A percentile compares a stretch with the other conserved stretches of the same genome.
Conservation (phyloP, 2,329 filamentous ascomycete genomes). For the Arthrocladium fulminans region DNA sequence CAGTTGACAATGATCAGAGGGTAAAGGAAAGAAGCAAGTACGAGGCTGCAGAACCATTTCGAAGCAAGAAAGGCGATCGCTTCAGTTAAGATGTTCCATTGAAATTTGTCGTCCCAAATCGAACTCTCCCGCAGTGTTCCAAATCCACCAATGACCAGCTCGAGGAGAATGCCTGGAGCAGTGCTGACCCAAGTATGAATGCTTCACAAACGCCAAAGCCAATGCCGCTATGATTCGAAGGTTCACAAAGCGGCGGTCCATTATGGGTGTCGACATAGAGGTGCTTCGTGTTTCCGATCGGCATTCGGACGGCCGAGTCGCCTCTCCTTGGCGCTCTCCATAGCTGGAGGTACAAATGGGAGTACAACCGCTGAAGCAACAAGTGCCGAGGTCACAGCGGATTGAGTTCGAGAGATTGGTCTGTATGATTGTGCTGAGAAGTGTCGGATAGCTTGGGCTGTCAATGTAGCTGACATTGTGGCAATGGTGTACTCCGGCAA, state of each 20-base stretch:
- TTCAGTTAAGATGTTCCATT: conserved; percentile 55
- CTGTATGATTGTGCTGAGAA: conserved; percentile 34
- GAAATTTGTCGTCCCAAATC: no score
- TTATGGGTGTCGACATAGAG: conserved; percentile 21
- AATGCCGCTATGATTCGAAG: not conserved
- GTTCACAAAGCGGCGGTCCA: not conserved
- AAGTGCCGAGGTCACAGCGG: conserved; percentile 26
- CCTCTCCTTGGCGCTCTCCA: conserved; percentile 37
- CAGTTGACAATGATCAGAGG: conserved; percentile 58
- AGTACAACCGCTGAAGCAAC: conserved; percentile 36
- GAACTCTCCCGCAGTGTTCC: no score
- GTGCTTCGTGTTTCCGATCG: conserved; percentile 28
- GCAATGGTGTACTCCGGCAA: not conserved
- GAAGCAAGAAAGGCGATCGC: conserved; percentile 74
- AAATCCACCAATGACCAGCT: not conserved
- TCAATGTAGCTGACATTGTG: not conserved
- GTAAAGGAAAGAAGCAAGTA: conserved; percentile 79
- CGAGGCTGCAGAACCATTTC: conserved; percentile 67
- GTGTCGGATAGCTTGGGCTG: conserved; percentile 28
- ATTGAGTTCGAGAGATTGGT: conserved; percentile 16
- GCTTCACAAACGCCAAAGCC: not conserved
- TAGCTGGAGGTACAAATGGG: conserved; percentile 39
- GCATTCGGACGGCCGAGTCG: conserved; percentile 31
- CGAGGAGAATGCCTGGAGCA: not conserved
- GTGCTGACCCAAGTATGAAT: not conserved